Conservation (phyloP, 2,329 filamentous ascomycete genomes). For the Fusarium azukiicola region DNA sequence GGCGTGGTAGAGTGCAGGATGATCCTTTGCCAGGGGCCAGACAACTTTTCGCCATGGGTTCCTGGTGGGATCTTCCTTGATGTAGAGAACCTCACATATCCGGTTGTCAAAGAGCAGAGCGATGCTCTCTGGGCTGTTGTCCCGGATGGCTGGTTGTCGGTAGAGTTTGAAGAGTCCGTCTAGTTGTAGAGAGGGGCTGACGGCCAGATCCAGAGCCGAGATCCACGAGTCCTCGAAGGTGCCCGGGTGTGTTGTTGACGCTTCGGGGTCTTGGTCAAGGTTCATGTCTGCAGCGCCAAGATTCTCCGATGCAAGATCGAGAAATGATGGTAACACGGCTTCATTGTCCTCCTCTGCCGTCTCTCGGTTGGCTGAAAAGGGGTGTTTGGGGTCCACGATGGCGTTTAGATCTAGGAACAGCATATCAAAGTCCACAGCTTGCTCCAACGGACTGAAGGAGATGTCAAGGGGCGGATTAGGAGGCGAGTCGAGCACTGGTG, state of each 20-base stretch:
- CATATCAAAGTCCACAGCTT: conserved; percentile 25
- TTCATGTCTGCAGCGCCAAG: background rate
- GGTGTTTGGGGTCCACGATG: background rate
- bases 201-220: background rate
- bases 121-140: conserved; percentile 37
- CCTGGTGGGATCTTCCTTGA: conserved; percentile 30
- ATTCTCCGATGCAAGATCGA: conserved; percentile 7
- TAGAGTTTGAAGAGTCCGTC: conserved; percentile 27
- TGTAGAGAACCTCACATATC: conserved; percentile 38
- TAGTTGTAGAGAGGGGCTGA: background rate
- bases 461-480: background rate
- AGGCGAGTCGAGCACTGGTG: background rate
- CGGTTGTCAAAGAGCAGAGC: conserved; percentile 34
- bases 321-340: background rate
- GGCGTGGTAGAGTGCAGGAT: conserved; percentile 39
- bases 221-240: background rate
- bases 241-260: too few species aligned
- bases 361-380: background rate
- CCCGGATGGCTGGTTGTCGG: conserved; percentile 17
- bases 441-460: conserved; percentile 7
- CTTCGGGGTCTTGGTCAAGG: background rate
- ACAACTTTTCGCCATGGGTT: conserved; percentile 42
- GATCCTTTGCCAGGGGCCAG: conserved; percentile 39
- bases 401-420: conserved; percentile 7
- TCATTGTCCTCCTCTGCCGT: background rate